phyloP scores from a whole-genome alignment of 2,329 filamentous ascomycete species.

The Aschersonia sp. region DNA sequence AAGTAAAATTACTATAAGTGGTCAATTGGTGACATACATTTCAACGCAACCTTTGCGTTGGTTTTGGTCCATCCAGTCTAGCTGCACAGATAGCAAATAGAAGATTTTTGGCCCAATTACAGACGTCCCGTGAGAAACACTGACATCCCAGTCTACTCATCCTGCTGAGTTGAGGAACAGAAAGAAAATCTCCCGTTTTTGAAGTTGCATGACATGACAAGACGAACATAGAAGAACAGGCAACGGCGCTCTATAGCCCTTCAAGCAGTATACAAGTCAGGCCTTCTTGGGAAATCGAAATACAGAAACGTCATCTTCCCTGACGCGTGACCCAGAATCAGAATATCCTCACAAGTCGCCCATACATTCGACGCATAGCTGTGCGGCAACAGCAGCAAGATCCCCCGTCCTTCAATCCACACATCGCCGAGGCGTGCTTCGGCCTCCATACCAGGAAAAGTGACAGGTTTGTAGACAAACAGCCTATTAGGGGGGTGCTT shows the following conservation, averaged over 20 bases:
- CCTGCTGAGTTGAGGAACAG: too few species aligned
- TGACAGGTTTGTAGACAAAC: slow-evolving; percentile 6
- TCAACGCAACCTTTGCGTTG: not conserved
- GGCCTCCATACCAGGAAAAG: slow-evolving; percentile 5
- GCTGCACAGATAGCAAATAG: not conserved
- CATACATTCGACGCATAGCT: slow-evolving; percentile 4
- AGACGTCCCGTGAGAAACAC: too few species aligned
- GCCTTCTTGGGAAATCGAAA: slow-evolving; percentile 4
- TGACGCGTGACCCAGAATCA: slow-evolving; percentile 6
- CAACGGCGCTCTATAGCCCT: too few species aligned
- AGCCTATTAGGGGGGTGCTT: slow-evolving; percentile 1
- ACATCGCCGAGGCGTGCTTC: slow-evolving; percentile 5
- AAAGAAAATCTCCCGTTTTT: too few species aligned
- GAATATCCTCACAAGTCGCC: slow-evolving; percentile 4
- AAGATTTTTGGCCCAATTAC: not conserved
- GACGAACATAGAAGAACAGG: too few species aligned
- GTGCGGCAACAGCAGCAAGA: slow-evolving; percentile 4
- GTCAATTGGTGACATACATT: not conserved
- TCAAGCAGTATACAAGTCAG: slow-evolving; percentile 1
- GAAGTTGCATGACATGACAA: too few species aligned
- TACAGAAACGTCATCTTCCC: slow-evolving; percentile 6
- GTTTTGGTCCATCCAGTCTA: not conserved
- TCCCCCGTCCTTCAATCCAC: slow-evolving; percentile 4
- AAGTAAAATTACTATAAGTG: not conserved
- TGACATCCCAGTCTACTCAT: too few species aligned